Conservation (phyloP, 306 rosid species). For the Hippophae tibetana region DNA sequence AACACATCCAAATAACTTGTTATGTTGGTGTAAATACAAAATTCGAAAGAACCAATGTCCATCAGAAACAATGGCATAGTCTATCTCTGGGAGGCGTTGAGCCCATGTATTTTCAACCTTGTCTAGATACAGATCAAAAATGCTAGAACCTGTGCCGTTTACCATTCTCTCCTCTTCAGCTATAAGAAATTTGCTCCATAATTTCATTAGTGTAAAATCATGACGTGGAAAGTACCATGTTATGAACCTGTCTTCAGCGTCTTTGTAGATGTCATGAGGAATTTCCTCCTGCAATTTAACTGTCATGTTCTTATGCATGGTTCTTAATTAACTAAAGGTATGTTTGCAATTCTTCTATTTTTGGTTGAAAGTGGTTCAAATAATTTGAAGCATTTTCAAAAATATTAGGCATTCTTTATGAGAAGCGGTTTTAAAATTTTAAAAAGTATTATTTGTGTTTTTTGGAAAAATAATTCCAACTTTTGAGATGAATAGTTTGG, state of each 20-base stretch:
- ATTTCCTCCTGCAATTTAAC: constrained; percentile 44
- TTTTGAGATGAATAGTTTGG: too few relatives aligned
- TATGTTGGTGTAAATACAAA: constrained; percentile 37
- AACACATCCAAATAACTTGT: constrained; percentile 40
- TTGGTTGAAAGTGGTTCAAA: too few relatives aligned
- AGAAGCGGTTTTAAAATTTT: too few relatives aligned
- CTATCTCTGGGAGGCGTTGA: constrained; percentile 36
- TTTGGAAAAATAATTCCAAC: too few relatives aligned
- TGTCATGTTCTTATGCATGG: too few relatives aligned
- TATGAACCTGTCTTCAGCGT: constrained; percentile 56
- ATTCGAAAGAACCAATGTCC: constrained; percentile 82
- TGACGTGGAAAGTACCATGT: constrained; percentile 57
- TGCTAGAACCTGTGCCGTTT: constrained; percentile 54
- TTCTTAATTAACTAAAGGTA: too few relatives aligned
- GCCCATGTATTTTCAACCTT: constrained; percentile 49
- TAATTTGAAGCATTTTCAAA: too few relatives aligned
- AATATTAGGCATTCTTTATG: too few relatives aligned
- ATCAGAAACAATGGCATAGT: constrained; percentile 53
- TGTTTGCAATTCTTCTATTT: too few relatives aligned
- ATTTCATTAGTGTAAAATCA: constrained; percentile 45
- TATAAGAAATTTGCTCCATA: constrained; percentile 71
- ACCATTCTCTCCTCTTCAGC: constrained; percentile 50
- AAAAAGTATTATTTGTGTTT: too few relatives aligned
- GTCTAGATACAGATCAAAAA: constrained; percentile 52
- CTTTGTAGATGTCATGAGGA: constrained; percentile 56